Evolutionary conservation across 2,329 filamentous ascomycete genomes (phyloP), one percentile per base, ranked within the genome.

Genomic region (Verticillium nonalfalfae): DNA sequence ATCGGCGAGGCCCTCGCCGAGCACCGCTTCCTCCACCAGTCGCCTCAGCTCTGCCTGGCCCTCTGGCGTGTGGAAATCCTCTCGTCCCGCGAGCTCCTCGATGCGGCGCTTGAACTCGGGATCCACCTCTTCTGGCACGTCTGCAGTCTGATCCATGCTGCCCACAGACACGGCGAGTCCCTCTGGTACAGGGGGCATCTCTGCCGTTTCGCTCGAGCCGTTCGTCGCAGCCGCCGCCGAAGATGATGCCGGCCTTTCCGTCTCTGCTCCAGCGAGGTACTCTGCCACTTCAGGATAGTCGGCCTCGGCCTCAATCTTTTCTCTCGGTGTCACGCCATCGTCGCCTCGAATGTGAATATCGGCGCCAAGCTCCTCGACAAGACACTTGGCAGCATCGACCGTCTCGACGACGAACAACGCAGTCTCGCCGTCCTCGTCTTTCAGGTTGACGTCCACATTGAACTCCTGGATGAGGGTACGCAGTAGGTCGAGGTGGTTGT

Each of bases 351-450:
- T 79, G 21, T 75, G 76, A 40, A 85, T 74, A 68, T 96, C 87
- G 36, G 90, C 85, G 5, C 87, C 85, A 3, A 98, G 80, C 73
- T 97, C 92, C 70, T 96, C 91, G 3, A 98, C 85, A 7, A 99
- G 80, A 59, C 88, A 84, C 68, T 85, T 85, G 21, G 94, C 94
- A 54, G 92, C 88, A 4, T 90, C 88, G 57, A 90, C 80, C 0
- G 86, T 91, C 75, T 99, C 95, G 34, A 88, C 87, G n/a, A 93
- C 91, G 71, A 97, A 99, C 4, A 99, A 80, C n/a, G 94, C 90
- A 1, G 94, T 97, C 76, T 99, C 95, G 61, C 88, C 85, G 73
- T 99, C 95, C 73, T 97, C 91, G 72, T 99, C 95, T 66, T 84
- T 85, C 59, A 97, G 79, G 72, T 97, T 89, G 57, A 93, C 85